Conservation (phyloP, 306 rosid species). For the Inga laurina region DNA sequence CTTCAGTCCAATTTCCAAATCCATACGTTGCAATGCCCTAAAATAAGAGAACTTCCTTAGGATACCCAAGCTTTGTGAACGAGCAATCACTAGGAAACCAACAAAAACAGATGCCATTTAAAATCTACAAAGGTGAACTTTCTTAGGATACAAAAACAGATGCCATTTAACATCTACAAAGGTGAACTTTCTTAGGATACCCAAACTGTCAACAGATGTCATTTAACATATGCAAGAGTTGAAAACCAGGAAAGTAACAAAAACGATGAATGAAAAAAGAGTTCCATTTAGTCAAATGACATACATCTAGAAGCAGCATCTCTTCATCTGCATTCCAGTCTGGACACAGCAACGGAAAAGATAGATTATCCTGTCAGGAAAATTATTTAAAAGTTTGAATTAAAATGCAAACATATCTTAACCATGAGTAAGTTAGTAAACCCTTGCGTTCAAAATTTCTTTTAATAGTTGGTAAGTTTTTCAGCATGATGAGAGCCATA, state of each 20-base stretch:
- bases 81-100: slow-evolving; percentile 11
- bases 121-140: slow-evolving; percentile 7
- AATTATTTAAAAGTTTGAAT: slow-evolving; percentile 10
- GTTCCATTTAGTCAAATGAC: slow-evolving; percentile 26
- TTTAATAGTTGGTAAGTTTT: neutral
- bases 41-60: slow-evolving; percentile 16
- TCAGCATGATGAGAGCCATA: neutral
- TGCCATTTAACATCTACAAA: slow-evolving; percentile 12
- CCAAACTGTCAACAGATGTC: slow-evolving; percentile 9
- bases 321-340: slow-evolving; percentile 96
- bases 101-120: slow-evolving; percentile 12
- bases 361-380: slow-evolving; percentile 75
- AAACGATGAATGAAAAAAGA: neutral
- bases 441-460: slow-evolving; percentile 12
- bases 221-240: slow-evolving; percentile 12
- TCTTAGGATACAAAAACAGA: slow-evolving; percentile 10
- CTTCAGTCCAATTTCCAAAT: slow-evolving; percentile 84
- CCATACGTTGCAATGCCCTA: slow-evolving; percentile 91
- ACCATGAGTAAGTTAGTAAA: neutral
- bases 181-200: slow-evolving; percentile 13
- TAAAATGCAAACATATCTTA: slow-evolving; percentile 7
- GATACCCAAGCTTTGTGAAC: slow-evolving; percentile 15
- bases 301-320: slow-evolving; percentile 79
- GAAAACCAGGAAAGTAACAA: neutral
- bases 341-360: slow-evolving; percentile 80